A percentile compares a stretch with the other conserved stretches of the same genome.
Conservation (phyloP, 2,329 filamentous ascomycete genomes). For the Geosmithia putterillii region DNA sequence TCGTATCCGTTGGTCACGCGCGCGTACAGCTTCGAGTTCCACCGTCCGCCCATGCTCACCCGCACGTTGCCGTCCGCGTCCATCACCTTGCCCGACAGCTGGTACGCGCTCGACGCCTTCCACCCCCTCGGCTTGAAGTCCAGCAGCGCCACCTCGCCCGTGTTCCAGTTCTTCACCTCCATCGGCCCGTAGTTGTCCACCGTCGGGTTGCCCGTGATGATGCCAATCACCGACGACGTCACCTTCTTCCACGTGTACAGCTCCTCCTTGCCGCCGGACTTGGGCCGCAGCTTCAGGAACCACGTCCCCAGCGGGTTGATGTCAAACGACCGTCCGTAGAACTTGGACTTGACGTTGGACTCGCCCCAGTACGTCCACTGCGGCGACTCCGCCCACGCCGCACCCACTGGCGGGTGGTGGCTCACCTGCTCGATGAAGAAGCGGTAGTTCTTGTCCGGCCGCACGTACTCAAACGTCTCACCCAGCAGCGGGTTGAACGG, state of each 20-base stretch:
- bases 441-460: constrained; percentile 93
- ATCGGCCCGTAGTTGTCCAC: constrained; percentile 98
- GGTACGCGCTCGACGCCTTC: constrained; percentile 87
- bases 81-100: constrained; percentile 75
- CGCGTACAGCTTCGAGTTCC: constrained; percentile 96
- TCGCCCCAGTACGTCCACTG: constrained; percentile 98
- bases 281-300: constrained; percentile 79
- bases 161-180: constrained; percentile 96
- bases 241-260: constrained; percentile 99
- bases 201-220: constrained; percentile 90
- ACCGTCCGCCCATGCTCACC: constrained; percentile 84
- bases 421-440: constrained; percentile 99
- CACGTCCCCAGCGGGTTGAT: constrained; percentile 94
- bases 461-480: constrained; percentile 92
- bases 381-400: constrained; percentile 81
- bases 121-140: constrained; percentile 95
- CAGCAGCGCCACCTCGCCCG: constrained; percentile 75
- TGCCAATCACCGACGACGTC: constrained; percentile 92
- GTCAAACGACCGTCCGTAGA: constrained; percentile 95
- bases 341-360: constrained; percentile 89
- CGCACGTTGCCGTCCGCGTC: constrained; percentile 68
- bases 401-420: constrained; percentile 90
- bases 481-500: constrained; percentile 95
- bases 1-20: constrained; percentile 87
- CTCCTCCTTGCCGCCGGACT: constrained; percentile 64